Conservation (phyloP, 306 rosid genomes). For the Purshia tridentata region DNA sequence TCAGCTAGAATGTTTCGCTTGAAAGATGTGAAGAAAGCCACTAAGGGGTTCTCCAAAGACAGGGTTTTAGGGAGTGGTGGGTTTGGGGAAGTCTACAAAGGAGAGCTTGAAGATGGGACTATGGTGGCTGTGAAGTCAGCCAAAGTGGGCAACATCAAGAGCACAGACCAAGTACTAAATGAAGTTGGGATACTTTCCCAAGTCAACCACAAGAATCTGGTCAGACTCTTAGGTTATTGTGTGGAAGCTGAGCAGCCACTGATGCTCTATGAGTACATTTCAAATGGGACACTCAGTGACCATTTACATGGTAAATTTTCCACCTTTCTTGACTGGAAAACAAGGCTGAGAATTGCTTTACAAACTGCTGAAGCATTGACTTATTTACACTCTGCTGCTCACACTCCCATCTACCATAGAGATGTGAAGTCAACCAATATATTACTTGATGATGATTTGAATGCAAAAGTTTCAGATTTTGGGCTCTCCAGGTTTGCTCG, state of each 20-base stretch:
- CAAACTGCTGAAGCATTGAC: conserved; percentile 91
- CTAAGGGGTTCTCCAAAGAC: conserved; percentile 63
- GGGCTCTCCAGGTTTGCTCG: conserved; percentile 90
- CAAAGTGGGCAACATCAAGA: conserved; percentile 81
- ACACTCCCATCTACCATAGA: conserved; percentile 91
- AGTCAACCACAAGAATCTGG: conserved; percentile 88
- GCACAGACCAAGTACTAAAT: conserved; percentile 83
- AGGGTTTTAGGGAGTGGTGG: conserved; percentile 81
- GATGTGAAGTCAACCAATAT: conserved; percentile 96
- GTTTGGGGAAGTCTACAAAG: conserved; percentile 90
- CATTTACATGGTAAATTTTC: conserved; percentile 74
- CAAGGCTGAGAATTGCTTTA: conserved; percentile 73
- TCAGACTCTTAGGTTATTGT: conserved; percentile 84
- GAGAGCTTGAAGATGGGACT: conserved; percentile 74
- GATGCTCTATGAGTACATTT: conserved; percentile 87
- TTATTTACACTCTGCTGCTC: conserved; percentile 78
- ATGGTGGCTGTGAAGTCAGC: conserved; percentile 85
- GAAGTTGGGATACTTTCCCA: conserved; percentile 93
- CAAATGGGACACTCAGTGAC: conserved; percentile 89
- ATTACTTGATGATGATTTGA: conserved; percentile 60
- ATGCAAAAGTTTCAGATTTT: conserved; percentile 84
- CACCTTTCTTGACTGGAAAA: conserved; percentile 77
- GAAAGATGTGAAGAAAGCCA: conserved; percentile 82
- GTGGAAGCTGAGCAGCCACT: conserved; percentile 80
- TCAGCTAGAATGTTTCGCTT: conserved; percentile 61